A percentile compares a stretch with the other conserved stretches of the same genome.
Evolutionary conservation across 257 asterid species (phyloP).

Genomic region (Rauvolfia tetraphylla): DNA sequence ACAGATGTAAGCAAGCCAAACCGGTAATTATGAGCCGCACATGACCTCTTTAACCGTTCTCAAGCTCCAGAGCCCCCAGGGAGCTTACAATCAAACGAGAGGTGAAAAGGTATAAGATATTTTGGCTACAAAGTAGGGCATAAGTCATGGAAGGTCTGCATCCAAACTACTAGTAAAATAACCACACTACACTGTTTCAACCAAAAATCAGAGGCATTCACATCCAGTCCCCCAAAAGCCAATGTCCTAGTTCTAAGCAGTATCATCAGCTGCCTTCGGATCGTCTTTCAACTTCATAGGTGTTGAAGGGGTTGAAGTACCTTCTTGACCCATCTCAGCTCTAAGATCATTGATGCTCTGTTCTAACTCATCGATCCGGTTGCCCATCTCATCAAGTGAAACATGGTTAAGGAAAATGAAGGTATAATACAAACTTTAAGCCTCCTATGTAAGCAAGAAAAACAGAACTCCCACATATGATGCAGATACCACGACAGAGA

Average conservation of each 20-base stretch:
- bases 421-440: neutral
- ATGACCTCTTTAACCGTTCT: neutral
- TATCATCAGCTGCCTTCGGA: conserved; percentile 46
- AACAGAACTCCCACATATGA: neutral
- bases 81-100: neutral
- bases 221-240: neutral
- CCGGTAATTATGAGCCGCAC: neutral
- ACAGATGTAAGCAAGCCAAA: neutral
- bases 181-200: conserved; percentile 3
- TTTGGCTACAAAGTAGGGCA: neutral
- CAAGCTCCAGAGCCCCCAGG: conserved; percentile 3
- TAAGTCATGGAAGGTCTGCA: neutral
- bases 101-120: neutral
- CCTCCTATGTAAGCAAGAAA: neutral
- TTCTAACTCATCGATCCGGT: conserved; percentile 78
- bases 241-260: conserved; percentile 23
- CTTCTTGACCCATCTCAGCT: conserved; percentile 84
- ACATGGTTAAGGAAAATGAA: conserved; percentile 38
- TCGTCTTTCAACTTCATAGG: conserved; percentile 50
- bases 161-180: neutral
- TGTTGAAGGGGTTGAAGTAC: conserved; percentile 70
- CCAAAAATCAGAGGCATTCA: neutral
- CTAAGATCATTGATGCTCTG: conserved; percentile 90
- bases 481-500: neutral
- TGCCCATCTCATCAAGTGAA: conserved; percentile 92